These are phyloP conservation scores for Huntiella moniliformis DNA, from an alignment of 2,329 filamentous ascomycete genomes.

Conservation along the genomic window DNA sequence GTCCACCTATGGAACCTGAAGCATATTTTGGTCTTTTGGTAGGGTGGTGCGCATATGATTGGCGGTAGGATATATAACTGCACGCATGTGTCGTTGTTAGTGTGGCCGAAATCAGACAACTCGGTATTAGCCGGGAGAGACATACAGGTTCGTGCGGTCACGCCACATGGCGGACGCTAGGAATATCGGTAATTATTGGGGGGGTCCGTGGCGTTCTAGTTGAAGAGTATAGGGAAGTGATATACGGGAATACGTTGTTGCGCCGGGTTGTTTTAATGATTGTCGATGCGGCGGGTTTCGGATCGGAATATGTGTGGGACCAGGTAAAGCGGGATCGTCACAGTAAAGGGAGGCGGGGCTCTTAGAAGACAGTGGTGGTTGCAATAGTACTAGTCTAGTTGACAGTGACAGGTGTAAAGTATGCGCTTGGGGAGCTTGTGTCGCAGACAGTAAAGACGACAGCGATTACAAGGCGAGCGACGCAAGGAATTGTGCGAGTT, in stretches of 20 bases:
- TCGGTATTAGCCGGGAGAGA: conserved; percentile 1
- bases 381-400: too few species aligned
- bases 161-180: conserved; percentile 71
- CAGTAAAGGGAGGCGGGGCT: too few species aligned
- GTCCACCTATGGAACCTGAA: conserved; percentile 21
- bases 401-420: too few species aligned
- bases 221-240: too few species aligned
- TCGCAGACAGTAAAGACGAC: too few species aligned
- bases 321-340: neutral
- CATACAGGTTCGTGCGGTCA: conserved; percentile 95
- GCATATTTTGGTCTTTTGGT: conserved; percentile 62
- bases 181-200: neutral
- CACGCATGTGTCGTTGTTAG: conserved; percentile 1
- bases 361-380: too few species aligned
- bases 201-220: neutral
- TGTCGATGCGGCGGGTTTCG: neutral
- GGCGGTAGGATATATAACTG: conserved; percentile 96
- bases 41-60: conserved; percentile 93
- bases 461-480: too few species aligned
- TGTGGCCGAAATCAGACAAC: too few species aligned
- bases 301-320: neutral
- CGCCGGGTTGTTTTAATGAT: neutral
- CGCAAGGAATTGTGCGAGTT: too few species aligned
- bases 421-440: too few species aligned
- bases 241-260: too few species aligned